Base-by-base conservation (phyloP, 495 filamentous ascomycete species). In the Talaromyces proteolyticus region DNA sequence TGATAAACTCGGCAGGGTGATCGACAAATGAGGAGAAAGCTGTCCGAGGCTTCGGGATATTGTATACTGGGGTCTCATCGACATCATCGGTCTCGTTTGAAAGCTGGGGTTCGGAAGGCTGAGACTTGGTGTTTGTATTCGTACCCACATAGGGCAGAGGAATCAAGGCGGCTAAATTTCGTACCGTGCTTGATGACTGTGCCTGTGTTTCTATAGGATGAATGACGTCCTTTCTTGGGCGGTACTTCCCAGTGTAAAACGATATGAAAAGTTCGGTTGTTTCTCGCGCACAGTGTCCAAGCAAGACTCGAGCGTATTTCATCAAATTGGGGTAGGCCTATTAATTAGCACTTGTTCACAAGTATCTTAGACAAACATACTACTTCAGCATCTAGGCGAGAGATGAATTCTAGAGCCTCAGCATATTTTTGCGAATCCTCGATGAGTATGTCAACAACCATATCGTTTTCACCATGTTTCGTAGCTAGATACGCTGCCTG, bases 21-120 rank as follows among this genome's bases (percentile, higher is more conserved):
- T 96, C 92, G 43, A 97, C 91, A 62, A 97, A 98, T 0, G 88
- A 90, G 6, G 93, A 95, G 66, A 98, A 98, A 2, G 93, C 94
- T 1, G 87, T 92, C 45, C 94, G 74, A 5, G 94, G 92, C 55
- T 84, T 87, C 0, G 94, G 91, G 3, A 75, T 55, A 4, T 69
- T 57, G 41, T 80, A 78, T 1, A 56, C 55, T 34, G 62, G 59
- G 11, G 44, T 29, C 12, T 55, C 50, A 22, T 65, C 50, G 41
- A 50, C 24, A 42, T 53, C 37, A 2, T 56, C 51, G 18, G 58
- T 62, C 40, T 75, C 66, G 4, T 51, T 58, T 17, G 52, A 46
- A 4, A 49, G 57, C 25, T 56, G 46, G 16, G 57, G 48, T 42
- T 76, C 72, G 6, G 58, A 36, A 8, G 25, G 51, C 42, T 63